A percentile compares a stretch with the other conserved stretches of the same genome.
These are phyloP conservation scores for Aspergillus pseudotamarii DNA, from an alignment of 2,329 filamentous ascomycete species.

Conservation along the genomic window DNA sequence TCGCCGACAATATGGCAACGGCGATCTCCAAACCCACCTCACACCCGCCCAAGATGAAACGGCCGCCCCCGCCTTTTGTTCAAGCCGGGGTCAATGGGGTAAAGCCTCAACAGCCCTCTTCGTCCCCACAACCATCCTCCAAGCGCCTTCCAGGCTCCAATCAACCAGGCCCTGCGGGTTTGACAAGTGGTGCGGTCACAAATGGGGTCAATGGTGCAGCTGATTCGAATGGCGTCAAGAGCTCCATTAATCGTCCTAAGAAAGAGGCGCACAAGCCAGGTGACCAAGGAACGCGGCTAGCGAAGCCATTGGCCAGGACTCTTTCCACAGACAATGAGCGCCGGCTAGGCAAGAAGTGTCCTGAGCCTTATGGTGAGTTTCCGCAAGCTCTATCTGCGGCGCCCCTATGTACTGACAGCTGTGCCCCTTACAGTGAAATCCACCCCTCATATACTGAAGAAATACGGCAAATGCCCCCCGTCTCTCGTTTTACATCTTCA, in stretches of 20 bases:
- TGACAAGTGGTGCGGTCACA: conserved; percentile 44
- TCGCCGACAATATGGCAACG: conserved; percentile 44
- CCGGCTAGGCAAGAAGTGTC: conserved; percentile 39
- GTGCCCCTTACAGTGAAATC: conserved; percentile 63
- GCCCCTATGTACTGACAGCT: conserved; percentile 22
- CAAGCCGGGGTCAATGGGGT: conserved; percentile 64
- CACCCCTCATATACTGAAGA: conserved; percentile 77
- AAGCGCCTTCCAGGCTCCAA: conserved; percentile 59
- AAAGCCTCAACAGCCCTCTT: conserved; percentile 60
- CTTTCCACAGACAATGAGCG: conserved; percentile 35
- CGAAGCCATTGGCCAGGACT: conserved; percentile 38
- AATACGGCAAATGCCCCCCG: conserved; percentile 71
- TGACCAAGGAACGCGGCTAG: conserved; percentile 36
- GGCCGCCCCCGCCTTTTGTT: conserved; percentile 65
- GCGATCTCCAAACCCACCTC: conserved; percentile 48
- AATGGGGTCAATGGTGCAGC: conserved; percentile 44
- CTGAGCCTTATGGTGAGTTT: conserved; percentile 50
- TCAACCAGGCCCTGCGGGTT: conserved; percentile 52
- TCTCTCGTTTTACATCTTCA: conserved; percentile 88
- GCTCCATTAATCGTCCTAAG: conserved; percentile 55
- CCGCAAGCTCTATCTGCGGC: conserved; percentile 9
- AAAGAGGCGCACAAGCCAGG: conserved; percentile 55
- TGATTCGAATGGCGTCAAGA: conserved; percentile 29
- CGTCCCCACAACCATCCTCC: conserved; percentile 57
- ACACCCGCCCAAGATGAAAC: conserved; percentile 65